phyloP scores from a whole-genome alignment of 2,329 filamentous ascomycete genomes.

The Fusarium odoratissimum region DNA sequence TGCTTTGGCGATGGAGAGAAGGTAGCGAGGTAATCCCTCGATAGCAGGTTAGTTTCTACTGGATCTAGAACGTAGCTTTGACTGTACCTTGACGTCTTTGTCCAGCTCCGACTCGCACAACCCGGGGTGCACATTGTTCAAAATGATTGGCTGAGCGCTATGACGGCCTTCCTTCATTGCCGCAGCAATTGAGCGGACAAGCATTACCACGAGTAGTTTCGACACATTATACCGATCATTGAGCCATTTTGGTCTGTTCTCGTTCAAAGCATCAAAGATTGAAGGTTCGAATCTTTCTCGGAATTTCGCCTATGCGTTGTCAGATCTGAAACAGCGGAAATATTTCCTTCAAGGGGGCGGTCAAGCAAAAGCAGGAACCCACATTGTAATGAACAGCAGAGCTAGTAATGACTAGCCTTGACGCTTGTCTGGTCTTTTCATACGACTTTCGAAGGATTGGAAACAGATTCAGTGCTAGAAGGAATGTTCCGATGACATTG shows the following conservation, averaged over 20 bases:
- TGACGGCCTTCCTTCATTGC: background rate
- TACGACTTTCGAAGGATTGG: background rate
- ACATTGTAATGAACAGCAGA: background rate
- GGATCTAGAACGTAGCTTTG: no score
- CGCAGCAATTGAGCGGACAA: background rate
- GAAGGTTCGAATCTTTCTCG: background rate
- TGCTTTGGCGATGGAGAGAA: background rate
- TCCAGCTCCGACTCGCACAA: background rate
- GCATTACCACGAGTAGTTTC: background rate
- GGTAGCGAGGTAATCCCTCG: background rate
- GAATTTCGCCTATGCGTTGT: background rate
- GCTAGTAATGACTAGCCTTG: background rate
- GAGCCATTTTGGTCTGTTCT: background rate
- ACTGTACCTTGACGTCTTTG: background rate
- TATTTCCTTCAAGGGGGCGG: no score
- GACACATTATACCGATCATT: background rate
- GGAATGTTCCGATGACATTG: background rate
- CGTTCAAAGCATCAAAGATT: background rate
- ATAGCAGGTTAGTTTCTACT: accelerated
- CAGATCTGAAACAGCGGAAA: background rate
- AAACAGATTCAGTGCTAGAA: background rate
- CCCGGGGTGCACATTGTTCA: background rate
- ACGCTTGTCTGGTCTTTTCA: background rate
- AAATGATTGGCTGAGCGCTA: background rate
- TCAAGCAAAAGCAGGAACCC: background rate